These are phyloP conservation scores for Fomes fomentarius DNA, from an alignment of 1,284 basidiomycete genomes.

Conservation along the genomic window DNA sequence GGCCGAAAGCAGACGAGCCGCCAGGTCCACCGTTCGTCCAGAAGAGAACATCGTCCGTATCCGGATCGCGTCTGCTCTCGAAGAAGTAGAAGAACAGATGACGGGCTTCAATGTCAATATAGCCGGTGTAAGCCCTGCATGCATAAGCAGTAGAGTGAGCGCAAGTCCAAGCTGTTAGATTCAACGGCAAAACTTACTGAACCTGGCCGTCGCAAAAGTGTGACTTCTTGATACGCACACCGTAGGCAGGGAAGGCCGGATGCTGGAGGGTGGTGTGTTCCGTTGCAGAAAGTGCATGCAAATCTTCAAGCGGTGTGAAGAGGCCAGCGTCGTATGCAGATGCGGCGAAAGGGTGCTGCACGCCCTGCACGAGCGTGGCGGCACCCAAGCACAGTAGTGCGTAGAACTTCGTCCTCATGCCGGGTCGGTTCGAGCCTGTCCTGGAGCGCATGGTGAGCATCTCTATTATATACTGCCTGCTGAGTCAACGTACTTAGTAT, in stretches of 20 bases:
- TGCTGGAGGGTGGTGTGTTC: constrained; percentile 52
- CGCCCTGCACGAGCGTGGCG: too few relatives aligned
- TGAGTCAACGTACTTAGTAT: too few relatives aligned
- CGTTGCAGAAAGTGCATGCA: constrained; percentile 40
- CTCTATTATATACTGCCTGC: too few relatives aligned
- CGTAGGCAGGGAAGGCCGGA: constrained; percentile 53
- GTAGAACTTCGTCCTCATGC: too few relatives aligned
- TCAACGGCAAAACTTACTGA: constrained; percentile 13
- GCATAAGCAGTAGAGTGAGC: not conserved
- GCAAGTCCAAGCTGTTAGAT: not conserved
- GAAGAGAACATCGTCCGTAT: constrained; percentile 61
- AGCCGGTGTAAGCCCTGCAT: constrained; percentile 42
- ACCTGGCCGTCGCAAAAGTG: constrained; percentile 30
- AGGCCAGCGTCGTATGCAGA: constrained; percentile 20
- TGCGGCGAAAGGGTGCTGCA: not conserved
- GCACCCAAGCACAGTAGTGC: too few relatives aligned
- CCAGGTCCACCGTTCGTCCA: constrained; percentile 68
- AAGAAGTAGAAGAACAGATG: constrained; percentile 84
- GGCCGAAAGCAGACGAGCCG: constrained; percentile 57
- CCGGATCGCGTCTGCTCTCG: constrained; percentile 55
- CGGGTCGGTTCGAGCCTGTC: too few relatives aligned
- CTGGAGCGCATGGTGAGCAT: too few relatives aligned
- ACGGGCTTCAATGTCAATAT: constrained; percentile 70
- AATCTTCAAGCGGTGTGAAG: constrained; percentile 44
- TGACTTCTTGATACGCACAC: constrained; percentile 50